Evolutionary conservation across 345 rosid genomes (phyloP).

Genomic region (Bruguiera parviflora): DNA sequence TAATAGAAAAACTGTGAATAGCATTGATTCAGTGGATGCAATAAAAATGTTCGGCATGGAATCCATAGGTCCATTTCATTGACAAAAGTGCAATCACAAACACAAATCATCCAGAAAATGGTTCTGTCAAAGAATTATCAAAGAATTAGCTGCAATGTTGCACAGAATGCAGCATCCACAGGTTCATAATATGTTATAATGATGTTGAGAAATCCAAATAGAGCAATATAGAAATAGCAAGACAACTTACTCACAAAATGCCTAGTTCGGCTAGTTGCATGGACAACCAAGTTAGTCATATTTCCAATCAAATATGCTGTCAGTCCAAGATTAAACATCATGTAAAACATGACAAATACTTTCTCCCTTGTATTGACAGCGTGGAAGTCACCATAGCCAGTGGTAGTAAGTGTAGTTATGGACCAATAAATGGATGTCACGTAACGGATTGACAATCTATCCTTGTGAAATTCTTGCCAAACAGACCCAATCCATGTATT

Average conservation of each 20-base stretch:
- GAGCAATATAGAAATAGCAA: background rate
- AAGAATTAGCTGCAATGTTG: background rate
- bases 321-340: slow-evolving; percentile 73
- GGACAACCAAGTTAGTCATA: slow-evolving; percentile 86
- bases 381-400: slow-evolving; percentile 89
- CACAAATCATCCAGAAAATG: too few species aligned
- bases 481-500: slow-evolving; percentile 59
- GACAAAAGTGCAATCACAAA: background rate
- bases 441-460: slow-evolving; percentile 38
- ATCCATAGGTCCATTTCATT: too few species aligned
- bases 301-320: slow-evolving; percentile 77
- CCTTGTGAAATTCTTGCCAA: slow-evolving; percentile 34
- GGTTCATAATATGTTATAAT: background rate
- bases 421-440: slow-evolving; percentile 80
- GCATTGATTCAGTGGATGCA: too few species aligned
- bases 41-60: too few species aligned
- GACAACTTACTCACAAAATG: slow-evolving; percentile 58
- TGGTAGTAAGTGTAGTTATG: slow-evolving; percentile 68
- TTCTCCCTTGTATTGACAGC: slow-evolving; percentile 61
- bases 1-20: too few species aligned
- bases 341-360: slow-evolving; percentile 52
- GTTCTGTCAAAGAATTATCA: background rate
- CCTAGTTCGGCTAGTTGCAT: slow-evolving; percentile 73
- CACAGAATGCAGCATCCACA: background rate
- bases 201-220: background rate